phyloP scores from a whole-genome alignment of 352 stramenopile species.

The Phytophthora citricola region DNA sequence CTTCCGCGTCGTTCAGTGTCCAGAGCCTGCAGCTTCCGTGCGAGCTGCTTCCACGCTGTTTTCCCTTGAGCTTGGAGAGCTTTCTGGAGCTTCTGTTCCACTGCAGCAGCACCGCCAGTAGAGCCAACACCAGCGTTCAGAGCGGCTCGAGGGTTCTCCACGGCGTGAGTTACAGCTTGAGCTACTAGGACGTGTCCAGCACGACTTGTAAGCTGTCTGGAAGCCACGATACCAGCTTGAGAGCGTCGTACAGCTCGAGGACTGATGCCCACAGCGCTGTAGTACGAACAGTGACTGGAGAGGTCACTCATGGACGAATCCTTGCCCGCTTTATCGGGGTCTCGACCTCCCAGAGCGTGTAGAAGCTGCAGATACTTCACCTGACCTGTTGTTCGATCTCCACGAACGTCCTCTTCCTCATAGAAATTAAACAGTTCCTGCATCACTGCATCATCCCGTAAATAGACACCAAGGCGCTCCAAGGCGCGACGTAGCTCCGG shows the following conservation, averaged over 20 bases:
- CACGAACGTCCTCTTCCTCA: slow-evolving; percentile 63
- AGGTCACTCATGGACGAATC: slow-evolving; percentile 71
- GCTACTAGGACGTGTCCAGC: slow-evolving; percentile 49
- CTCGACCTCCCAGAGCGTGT: slow-evolving; percentile 64
- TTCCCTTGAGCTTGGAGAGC: slow-evolving; percentile 58
- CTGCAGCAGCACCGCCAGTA: slow-evolving; percentile 42
- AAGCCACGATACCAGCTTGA: slow-evolving; percentile 23
- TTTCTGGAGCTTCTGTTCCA: slow-evolving; percentile 71
- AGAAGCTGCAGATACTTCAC: slow-evolving; percentile 75
- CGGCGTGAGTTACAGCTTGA: slow-evolving; percentile 38
- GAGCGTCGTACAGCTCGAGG: slow-evolving; percentile 48
- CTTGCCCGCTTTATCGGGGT: slow-evolving; percentile 58
- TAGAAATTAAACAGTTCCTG: slow-evolving; percentile 56
- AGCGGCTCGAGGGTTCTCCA: slow-evolving; percentile 31
- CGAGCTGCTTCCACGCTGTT: slow-evolving; percentile 64
- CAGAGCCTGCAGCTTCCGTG: slow-evolving; percentile 65
- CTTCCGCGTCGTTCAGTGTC: slow-evolving; percentile 62
- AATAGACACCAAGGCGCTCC: slow-evolving; percentile 55
- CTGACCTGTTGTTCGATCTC: slow-evolving; percentile 43
- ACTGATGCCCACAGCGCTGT: slow-evolving; percentile 74
- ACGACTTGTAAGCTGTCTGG: slow-evolving; percentile 35
- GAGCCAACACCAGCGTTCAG: slow-evolving; percentile 43
- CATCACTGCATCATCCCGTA: slow-evolving; percentile 44
- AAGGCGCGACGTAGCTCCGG: slow-evolving; percentile 67
- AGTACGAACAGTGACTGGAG: slow-evolving; percentile 83